Base-by-base conservation (phyloP, 306 rosid genomes). In the Rosa chinensis region DNA sequence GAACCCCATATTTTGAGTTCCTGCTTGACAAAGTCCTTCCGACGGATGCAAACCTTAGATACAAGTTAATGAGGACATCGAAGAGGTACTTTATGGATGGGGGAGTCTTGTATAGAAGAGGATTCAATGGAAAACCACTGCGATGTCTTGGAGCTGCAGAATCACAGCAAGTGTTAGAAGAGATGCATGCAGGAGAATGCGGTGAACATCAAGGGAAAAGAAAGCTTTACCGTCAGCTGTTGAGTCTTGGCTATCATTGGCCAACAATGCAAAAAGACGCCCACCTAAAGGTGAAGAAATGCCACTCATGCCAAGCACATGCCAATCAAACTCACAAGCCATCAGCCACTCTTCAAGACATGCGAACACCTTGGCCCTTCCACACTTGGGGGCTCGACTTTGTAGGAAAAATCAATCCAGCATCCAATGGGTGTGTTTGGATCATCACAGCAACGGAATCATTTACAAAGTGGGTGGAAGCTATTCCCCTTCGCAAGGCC, bases 11-110 rank as follows among this genome's bases (percentile, higher is more conserved):
- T 43, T 42, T 67, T 0, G 8, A 5, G 1, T 40, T 67, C 17
- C 44, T 40, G 1, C 1, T 67, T 2, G 5, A 67, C 4, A 12
- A 11, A 0, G 0, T 45, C 8, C 16, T 67, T 0, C 49, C 72
- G 18, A 0, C 2, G 0, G 11, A 18, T 4, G 3, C 28, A 0
- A 20, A 40, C 5, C 25, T 0, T 0, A 21, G 3, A 3, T 5
- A 0, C 32, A 67, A 6, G 17, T 3, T 67, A 0, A 67, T 18
- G 3, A 42, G 12, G 8, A 37, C 8, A 61, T 0, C 1, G 0
- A 42, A 5, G 21, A 67, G 28, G 0, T 67, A 39, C 7, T 40
- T 67, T 1, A 7, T 67, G 5, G 72, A 39, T 16, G 25, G 49
- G 12, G 1, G 1, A 0, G 23, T 44, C 5, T 4, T 67, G 0